Percentiles rank a stretch among this genome's conserved stretches.
Conservation (phyloP, 164 flowering plant genomes). For the Malania oleifera region DNA sequence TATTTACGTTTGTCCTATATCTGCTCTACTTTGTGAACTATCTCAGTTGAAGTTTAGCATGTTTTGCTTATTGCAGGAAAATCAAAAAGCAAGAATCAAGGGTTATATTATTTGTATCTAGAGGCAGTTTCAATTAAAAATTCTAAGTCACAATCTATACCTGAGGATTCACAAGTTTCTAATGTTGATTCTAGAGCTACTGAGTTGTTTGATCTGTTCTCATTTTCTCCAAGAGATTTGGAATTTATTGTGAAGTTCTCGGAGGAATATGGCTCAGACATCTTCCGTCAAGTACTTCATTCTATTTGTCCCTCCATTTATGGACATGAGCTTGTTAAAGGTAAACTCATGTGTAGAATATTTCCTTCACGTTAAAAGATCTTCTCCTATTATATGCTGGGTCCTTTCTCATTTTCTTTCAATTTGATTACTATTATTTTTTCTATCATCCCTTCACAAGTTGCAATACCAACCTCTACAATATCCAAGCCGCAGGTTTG, state of each 20-base stretch:
- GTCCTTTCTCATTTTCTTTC: background rate
- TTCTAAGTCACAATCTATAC: constrained; percentile 64
- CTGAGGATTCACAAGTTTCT: constrained; percentile 51
- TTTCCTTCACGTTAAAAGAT: background rate
- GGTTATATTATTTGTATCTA: constrained; percentile 80
- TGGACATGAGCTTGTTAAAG: constrained; percentile 98
- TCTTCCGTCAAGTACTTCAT: constrained; percentile 81
- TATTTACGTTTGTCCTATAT: background rate
- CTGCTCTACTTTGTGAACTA: background rate
- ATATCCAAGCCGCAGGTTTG: no score
- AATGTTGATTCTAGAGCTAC: constrained; percentile 42
- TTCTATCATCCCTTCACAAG: no score
- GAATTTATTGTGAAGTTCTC: constrained; percentile 85
- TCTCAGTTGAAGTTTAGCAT: background rate
- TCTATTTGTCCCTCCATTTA: constrained; percentile 95
- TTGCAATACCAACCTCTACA: no score
- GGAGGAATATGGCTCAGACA: constrained; percentile 77
- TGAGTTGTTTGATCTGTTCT: constrained; percentile 57
- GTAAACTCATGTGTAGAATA: constrained; percentile 18
- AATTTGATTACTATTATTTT: background rate
- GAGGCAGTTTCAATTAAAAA: constrained; percentile 83
- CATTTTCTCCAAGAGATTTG: constrained; percentile 82
- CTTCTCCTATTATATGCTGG: background rate
- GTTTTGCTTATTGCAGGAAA: constrained; percentile 49
- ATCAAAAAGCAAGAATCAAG: constrained; percentile 81